Conservation (phyloP, 257 asterid genomes). For the Nemophila menziesii region DNA sequence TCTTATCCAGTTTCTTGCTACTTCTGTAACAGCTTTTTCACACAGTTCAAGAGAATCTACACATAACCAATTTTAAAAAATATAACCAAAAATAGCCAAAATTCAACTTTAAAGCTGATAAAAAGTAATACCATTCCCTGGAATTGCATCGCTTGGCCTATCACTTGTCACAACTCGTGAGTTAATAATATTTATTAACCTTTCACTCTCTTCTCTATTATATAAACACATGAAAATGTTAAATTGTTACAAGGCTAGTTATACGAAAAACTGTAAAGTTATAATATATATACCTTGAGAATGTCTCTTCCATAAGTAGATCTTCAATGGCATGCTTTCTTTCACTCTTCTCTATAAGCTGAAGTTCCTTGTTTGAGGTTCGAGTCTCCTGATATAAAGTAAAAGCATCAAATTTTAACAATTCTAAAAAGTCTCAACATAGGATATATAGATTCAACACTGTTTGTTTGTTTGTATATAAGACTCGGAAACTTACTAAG, state of each 20-base stretch:
- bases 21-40: constrained; percentile 47
- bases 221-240: constrained; percentile 5
- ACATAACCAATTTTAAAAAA: constrained; percentile 11
- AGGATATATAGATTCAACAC: background rate
- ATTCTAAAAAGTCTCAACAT: background rate
- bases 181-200: constrained; percentile 41
- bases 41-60: constrained; percentile 36
- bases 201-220: constrained; percentile 71
- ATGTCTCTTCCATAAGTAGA: constrained; percentile 58
- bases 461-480: background rate
- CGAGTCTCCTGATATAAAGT: constrained; percentile 19
- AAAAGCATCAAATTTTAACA: background rate
- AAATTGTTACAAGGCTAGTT: background rate
- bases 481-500: constrained; percentile 19
- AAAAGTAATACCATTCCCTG: constrained; percentile 30
- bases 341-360: constrained; percentile 27
- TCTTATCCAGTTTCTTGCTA: constrained; percentile 68
- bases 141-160: constrained; percentile 18
- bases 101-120: background rate
- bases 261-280: background rate
- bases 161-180: constrained; percentile 42
- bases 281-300: constrained; percentile 48
- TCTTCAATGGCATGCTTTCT: constrained; percentile 51
- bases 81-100: constrained; percentile 5
- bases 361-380: constrained; percentile 21